Percentiles rank a stretch among this genome's conserved stretches.
Conservation (phyloP, 1,139 yeast genomes). For the Suhomyces choctaworum region DNA sequence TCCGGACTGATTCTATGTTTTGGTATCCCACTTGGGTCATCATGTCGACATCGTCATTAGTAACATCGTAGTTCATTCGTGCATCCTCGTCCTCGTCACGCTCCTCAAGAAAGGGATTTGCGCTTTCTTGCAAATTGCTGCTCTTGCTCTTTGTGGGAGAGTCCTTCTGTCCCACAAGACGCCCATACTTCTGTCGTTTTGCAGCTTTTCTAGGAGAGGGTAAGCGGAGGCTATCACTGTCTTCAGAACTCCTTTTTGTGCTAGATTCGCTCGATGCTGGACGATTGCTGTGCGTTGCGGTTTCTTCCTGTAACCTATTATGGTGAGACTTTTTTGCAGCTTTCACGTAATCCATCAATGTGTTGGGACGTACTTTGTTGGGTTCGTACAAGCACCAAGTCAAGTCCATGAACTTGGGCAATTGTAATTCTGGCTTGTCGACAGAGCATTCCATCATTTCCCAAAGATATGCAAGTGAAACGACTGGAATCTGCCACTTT, state of each 20-base stretch:
- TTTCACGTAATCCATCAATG: slow-evolving; percentile 36
- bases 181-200: slow-evolving; percentile 35
- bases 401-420: slow-evolving; percentile 41
- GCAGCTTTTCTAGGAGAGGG: slow-evolving; percentile 44
- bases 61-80: slow-evolving; percentile 18
- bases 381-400: slow-evolving; percentile 59
- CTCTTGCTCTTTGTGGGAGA: neutral
- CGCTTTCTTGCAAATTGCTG: neutral
- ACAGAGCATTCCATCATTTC: slow-evolving; percentile 32
- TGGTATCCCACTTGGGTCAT: slow-evolving; percentile 35
- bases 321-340: slow-evolving; percentile 6
- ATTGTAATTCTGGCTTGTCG: slow-evolving; percentile 18
- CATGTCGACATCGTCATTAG: slow-evolving; percentile 26
- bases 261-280: no score
- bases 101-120: neutral
- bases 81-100: slow-evolving; percentile 12
- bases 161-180: slow-evolving; percentile 25
- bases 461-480: slow-evolving; percentile 55
- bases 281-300: no score
- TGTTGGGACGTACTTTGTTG: slow-evolving; percentile 24
- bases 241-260: slow-evolving; percentile 4
- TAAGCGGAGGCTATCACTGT: slow-evolving; percentile 20
- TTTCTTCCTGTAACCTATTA: no score
- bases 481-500: slow-evolving; percentile 56
- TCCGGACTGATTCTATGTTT: slow-evolving; percentile 29